Evolutionary conservation across 306 rosid species (phyloP), one percentile per base, ranked within the genome.

Genomic region (Malus sylvestris): DNA sequence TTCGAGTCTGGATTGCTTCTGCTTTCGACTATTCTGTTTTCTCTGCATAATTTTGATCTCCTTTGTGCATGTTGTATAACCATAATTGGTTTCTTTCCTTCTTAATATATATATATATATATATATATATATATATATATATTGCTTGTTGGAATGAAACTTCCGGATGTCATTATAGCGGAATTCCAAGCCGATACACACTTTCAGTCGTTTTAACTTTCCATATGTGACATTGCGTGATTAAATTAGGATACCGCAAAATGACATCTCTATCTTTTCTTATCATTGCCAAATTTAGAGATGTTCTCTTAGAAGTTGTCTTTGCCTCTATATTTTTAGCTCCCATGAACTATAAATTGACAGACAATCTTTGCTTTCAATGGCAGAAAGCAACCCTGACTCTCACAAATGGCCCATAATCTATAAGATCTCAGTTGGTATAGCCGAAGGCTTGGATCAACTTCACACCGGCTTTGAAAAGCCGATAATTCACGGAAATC

Each of bases 401-500:
- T 78, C 85, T 70, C 88, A 89, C 83, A 88, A 80, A 78, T 91
- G 99, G 99, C 80, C 75, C 23, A 88, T 78, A 71, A 80, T 96
- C 49, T 80, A 76, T 63, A 83, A 62, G 78, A 89, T 96, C 82
- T 87, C 98, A 38, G 7, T 83, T 29, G 93, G 91, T 8, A 85
- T 96, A 77, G 96, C 93, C 40, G 91, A 85, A 78, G 99, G 98
- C 30, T 23, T 96, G 60, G 89, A 93, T 64, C 87, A 96, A 80
- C 97, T 96, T 70, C 99, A 96, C 88, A 83, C 87, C 60, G 85
- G 84, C 78, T 81, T 78, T 0, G 81, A 87, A 42, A 89, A 86
- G 81, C 93, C 96, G 6, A 25, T 92, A 4, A 79, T 93, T 74
- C 99, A 96, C 51, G 97, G 98, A 67, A 96, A 96, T 80, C 90